A percentile compares a stretch with the other conserved stretches of the same genome.
phyloP scores from a whole-genome alignment of 305 asterid genomes.

The Vinca major region DNA sequence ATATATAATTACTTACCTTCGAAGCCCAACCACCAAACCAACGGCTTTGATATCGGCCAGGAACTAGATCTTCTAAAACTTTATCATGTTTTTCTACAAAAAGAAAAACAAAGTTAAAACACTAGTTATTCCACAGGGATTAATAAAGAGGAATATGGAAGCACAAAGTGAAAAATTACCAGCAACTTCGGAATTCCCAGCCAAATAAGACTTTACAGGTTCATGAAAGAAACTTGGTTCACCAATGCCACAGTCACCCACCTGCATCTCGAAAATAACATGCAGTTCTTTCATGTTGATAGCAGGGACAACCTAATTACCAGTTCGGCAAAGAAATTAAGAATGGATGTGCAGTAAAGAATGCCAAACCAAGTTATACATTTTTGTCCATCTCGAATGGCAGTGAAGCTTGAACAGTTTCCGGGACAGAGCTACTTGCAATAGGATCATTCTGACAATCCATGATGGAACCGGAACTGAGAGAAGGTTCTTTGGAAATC shows the following conservation, averaged over 20 bases:
- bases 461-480: constrained; percentile 22
- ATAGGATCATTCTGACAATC: constrained; percentile 18
- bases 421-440: constrained; percentile 24
- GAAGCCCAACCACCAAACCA: constrained; percentile 79
- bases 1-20: constrained; percentile 26
- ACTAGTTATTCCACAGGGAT: background rate
- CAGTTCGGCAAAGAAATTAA: background rate
- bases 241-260: constrained; percentile 16
- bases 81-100: constrained; percentile 31
- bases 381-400: constrained; percentile 26
- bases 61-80: constrained; percentile 15
- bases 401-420: constrained; percentile 24
- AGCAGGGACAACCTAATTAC: background rate
- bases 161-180: constrained; percentile 27
- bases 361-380: background rate
- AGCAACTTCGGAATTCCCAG: constrained; percentile 23
- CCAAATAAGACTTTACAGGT: constrained; percentile 23
- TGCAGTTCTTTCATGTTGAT: background rate
- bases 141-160: no score
- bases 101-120: constrained; percentile 15
- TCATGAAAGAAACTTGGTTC: constrained; percentile 29
- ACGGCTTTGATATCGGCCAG: constrained; percentile 50
- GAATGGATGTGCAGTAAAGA: background rate
- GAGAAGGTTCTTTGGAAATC: constrained; percentile 14
- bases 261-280: constrained; percentile 30